These are phyloP conservation scores for Pyrenochaeta sp. DNA, from an alignment of 2,329 filamentous ascomycete species.

Conservation along the genomic window DNA sequence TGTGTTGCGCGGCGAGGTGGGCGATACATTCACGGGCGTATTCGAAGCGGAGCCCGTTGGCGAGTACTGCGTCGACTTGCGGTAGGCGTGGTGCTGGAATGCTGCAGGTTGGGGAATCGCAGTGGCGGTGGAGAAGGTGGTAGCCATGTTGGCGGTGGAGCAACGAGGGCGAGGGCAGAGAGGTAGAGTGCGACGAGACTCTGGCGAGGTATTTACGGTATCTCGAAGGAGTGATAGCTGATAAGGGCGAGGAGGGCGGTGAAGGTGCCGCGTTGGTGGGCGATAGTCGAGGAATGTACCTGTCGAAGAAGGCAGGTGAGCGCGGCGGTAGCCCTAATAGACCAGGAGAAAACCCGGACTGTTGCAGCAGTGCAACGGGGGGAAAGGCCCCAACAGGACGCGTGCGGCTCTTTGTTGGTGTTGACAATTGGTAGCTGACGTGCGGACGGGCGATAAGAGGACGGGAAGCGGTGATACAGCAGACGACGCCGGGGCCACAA, in stretches of 20 bases:
- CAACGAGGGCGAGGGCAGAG: slow-evolving; percentile 1
- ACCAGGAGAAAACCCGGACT: slow-evolving; percentile 23
- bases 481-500: slow-evolving; percentile 36
- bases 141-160: slow-evolving; percentile 40
- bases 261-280: slow-evolving; percentile 19
- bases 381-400: slow-evolving; percentile 21
- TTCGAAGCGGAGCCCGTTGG: slow-evolving; percentile 58
- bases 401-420: slow-evolving; percentile 35
- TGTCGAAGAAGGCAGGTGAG: slow-evolving; percentile 15
- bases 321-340: slow-evolving; percentile 14
- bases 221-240: slow-evolving; percentile 20
- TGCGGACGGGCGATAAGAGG: slow-evolving; percentile 45
- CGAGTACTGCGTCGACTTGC: slow-evolving; percentile 48
- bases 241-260: slow-evolving; percentile 28
- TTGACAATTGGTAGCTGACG: slow-evolving; percentile 33
- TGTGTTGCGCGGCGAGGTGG: slow-evolving; percentile 54
- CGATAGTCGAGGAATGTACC: slow-evolving; percentile 13
- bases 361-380: slow-evolving; percentile 29
- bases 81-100: slow-evolving; percentile 48
- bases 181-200: slow-evolving; percentile 1
- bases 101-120: slow-evolving; percentile 39
- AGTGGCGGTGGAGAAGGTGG: slow-evolving; percentile 44
- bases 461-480: slow-evolving; percentile 40
- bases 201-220: slow-evolving; percentile 13
- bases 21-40: slow-evolving; percentile 60